These are phyloP conservation scores for Entophlyctis helioformis DNA, from an alignment of 192 early-diverging fungal genomes.

Conservation along the genomic window DNA sequence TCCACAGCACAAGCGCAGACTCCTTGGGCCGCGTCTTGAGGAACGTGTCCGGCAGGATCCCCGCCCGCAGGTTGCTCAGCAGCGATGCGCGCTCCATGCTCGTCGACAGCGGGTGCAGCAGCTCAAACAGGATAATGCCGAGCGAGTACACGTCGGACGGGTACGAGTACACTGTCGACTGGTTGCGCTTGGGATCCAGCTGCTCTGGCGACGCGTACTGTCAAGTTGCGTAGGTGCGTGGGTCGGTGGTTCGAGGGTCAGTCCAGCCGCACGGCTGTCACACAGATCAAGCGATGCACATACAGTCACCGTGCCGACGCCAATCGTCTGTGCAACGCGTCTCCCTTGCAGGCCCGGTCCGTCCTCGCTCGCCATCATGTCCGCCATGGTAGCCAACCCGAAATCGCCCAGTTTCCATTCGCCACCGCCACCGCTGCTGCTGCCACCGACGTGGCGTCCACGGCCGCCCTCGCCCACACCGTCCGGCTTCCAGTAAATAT, in stretches of 20 bases:
- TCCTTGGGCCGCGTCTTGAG: constrained; percentile 59
- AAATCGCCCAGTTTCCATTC: constrained; percentile 91
- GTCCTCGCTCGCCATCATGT: constrained; percentile 20
- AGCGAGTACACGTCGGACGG: constrained; percentile 83
- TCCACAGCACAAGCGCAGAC: constrained; percentile 67
- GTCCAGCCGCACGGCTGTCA: neutral
- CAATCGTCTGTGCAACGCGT: neutral
- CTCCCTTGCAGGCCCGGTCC: neutral
- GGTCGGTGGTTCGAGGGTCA: neutral
- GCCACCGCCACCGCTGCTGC: constrained; percentile 13
- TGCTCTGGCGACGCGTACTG: constrained; percentile 82
- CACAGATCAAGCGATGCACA: neutral
- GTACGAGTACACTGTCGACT: constrained; percentile 18
- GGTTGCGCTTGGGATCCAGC: constrained; percentile 26
- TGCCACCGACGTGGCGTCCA: too few species aligned
- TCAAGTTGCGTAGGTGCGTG: neutral
- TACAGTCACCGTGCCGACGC: neutral
- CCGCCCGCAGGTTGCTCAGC: constrained; percentile 49
- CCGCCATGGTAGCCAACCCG: constrained; percentile 70
- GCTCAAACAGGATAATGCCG: constrained; percentile 93
- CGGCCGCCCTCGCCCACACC: neutral
- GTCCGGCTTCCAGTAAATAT: constrained; percentile 8
- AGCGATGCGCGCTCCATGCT: constrained; percentile 78
- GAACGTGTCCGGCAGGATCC: constrained; percentile 60
- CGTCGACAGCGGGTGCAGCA: constrained; percentile 79